Evolutionary conservation across 192 early-diverging fungal genomes (phyloP).

Genomic region (Mortierella alpina): DNA sequence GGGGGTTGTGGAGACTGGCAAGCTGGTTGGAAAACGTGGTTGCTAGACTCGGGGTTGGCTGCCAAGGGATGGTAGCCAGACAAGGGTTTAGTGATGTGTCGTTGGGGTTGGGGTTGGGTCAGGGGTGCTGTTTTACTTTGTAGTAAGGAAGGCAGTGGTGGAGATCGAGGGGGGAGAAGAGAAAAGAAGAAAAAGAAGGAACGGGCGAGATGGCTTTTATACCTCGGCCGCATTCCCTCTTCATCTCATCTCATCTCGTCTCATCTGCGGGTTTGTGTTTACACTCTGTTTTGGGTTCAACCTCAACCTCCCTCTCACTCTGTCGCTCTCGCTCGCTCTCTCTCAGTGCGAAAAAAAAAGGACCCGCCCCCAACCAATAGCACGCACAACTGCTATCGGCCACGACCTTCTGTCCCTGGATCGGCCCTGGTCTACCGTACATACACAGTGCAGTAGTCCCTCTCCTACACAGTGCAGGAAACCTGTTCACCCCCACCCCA

Average conservation of each 20-base stretch:
- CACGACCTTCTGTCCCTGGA: too few relatives aligned
- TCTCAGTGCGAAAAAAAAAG: neutral
- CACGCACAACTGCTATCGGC: too few relatives aligned
- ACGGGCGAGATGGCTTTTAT: conserved; percentile 19
- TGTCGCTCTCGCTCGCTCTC: neutral
- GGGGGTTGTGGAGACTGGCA: conserved; percentile 82
- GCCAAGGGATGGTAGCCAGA: conserved; percentile 53
- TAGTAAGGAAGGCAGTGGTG: conserved; percentile 6
- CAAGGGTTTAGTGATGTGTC: conserved; percentile 23
- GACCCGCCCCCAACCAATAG: neutral
- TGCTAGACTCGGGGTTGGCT: conserved; percentile 57
- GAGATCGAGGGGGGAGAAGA: conserved; percentile 24
- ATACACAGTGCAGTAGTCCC: too few relatives aligned
- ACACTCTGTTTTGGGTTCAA: neutral
- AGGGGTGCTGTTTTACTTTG: conserved; percentile 3
- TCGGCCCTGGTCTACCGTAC: too few relatives aligned
- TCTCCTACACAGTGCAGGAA: too few relatives aligned
- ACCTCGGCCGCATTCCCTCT: conserved; percentile 14
- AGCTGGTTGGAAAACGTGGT: conserved; percentile 83
- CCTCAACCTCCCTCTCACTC: neutral
- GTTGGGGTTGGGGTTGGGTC: conserved; percentile 13
- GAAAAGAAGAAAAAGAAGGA: conserved; percentile 10
- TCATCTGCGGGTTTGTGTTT: neutral
- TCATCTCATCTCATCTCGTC: neutral
- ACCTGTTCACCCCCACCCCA: too few relatives aligned